phyloP scores from a whole-genome alignment of 345 rosid genomes.

The Eucalyptus pumila region DNA sequence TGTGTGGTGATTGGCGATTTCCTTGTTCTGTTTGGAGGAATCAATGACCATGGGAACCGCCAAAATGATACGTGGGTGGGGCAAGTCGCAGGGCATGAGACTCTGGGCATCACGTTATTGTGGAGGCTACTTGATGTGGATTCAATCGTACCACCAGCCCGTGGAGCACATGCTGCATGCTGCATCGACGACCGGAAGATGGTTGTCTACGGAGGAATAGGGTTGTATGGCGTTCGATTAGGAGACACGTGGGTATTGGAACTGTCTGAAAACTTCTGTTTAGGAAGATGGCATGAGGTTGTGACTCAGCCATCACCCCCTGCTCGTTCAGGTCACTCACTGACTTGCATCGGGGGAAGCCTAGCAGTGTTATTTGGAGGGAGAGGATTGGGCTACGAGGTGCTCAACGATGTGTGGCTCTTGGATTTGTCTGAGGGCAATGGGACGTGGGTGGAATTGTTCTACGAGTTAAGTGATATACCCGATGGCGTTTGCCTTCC shows the following conservation, averaged over 20 bases:
- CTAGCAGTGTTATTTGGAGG: constrained; percentile 75
- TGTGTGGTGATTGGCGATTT: constrained; percentile 42
- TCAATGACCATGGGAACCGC: constrained; percentile 74
- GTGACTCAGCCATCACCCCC: constrained; percentile 57
- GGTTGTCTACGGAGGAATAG: constrained; percentile 88
- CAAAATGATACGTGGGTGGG: constrained; percentile 87
- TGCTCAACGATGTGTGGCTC: constrained; percentile 76
- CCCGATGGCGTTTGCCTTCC: constrained; percentile 54
- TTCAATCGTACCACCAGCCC: constrained; percentile 50
- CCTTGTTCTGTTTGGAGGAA: constrained; percentile 84
- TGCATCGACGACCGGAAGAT: constrained; percentile 51
- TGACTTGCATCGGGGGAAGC: constrained; percentile 52
- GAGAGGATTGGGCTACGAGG: constrained; percentile 79
- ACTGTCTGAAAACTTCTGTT: constrained; percentile 42
- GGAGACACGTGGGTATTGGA: constrained; percentile 83
- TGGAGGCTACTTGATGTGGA: constrained; percentile 67
- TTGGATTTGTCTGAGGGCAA: constrained; percentile 33
- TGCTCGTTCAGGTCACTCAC: constrained; percentile 87
- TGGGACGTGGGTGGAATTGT: constrained; percentile 52
- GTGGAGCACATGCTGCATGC: constrained; percentile 94
- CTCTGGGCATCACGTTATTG: constrained; percentile 20
- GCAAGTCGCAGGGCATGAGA: constrained; percentile 32
- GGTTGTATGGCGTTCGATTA: constrained; percentile 51
- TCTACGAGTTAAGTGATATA: constrained; percentile 36
- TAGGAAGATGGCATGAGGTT: constrained; percentile 57